phyloP scores from a whole-genome alignment of 257 asterid species.

The Solanum clarkiae region DNA sequence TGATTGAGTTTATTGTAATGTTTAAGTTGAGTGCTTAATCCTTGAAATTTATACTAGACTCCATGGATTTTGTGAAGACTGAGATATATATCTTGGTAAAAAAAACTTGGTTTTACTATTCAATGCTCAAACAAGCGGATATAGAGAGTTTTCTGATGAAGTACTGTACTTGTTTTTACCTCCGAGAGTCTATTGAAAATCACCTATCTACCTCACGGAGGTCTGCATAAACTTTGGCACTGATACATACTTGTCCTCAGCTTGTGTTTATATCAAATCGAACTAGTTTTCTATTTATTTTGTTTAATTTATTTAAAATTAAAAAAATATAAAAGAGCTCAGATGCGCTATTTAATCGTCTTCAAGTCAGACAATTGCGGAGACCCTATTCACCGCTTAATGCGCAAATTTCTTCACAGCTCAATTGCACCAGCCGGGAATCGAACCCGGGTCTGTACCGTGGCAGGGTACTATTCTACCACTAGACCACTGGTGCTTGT shows the following conservation, averaged over 20 bases:
- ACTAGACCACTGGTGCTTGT: constrained; percentile 80
- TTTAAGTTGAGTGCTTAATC: background rate
- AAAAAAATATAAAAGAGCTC: no score
- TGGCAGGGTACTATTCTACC: constrained; percentile 88
- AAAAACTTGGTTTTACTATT: background rate
- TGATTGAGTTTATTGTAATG: constrained; percentile 11
- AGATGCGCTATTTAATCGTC: background rate
- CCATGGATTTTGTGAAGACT: background rate
- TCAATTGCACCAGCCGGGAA: constrained; percentile 68
- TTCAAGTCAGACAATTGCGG: background rate
- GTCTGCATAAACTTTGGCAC: no score
- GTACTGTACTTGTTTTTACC: background rate
- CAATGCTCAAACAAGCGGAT: background rate
- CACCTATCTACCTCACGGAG: background rate
- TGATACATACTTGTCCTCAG: no score
- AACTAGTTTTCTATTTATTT: background rate
- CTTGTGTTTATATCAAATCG: background rate
- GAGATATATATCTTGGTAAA: background rate
- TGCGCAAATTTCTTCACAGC: background rate
- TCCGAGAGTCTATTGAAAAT: background rate
- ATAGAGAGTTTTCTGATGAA: no score
- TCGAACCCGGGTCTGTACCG: constrained; percentile 84
- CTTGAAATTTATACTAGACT: background rate
- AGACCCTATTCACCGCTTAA: background rate
- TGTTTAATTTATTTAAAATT: no score